These are phyloP conservation scores for Oryza rufipogon DNA, from an alignment of 176 grass and related monocot species.

Conservation along the genomic window DNA sequence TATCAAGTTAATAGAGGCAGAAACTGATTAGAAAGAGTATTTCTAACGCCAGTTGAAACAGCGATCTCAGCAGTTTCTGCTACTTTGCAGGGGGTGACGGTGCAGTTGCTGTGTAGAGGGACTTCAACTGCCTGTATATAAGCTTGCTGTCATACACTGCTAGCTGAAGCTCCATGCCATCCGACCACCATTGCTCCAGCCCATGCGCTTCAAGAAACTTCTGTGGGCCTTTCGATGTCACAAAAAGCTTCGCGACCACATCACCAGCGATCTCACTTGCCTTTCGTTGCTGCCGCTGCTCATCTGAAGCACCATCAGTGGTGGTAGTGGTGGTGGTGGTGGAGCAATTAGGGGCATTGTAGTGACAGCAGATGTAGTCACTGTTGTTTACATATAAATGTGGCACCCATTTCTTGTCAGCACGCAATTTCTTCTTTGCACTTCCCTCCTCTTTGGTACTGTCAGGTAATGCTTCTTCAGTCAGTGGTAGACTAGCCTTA, in stretches of 20 bases:
- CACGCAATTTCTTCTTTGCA: conserved; percentile 43
- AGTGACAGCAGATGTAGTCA: conserved; percentile 91
- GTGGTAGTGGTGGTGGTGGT: conserved; percentile 43
- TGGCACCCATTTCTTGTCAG: conserved; percentile 81
- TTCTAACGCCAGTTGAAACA: conserved; percentile 41
- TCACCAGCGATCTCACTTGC: conserved; percentile 44
- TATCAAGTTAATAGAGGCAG: conserved; percentile 21
- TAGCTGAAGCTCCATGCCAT: conserved; percentile 76
- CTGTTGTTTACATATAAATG: conserved; percentile 89
- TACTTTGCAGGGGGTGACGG: conserved; percentile 39
- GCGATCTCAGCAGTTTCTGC: conserved; percentile 27
- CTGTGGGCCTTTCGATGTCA: conserved; percentile 73
- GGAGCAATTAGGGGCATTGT: conserved; percentile 60
- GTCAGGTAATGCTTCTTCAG: conserved; percentile 46
- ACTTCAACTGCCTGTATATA: conserved; percentile 82
- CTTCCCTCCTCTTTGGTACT: conserved; percentile 36
- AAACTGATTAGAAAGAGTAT: conserved; percentile 57
- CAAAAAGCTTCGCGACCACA: conserved; percentile 71
- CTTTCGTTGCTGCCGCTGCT: conserved; percentile 37
- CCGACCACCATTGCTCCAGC: conserved; percentile 91
- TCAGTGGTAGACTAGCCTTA: conserved; percentile 53
- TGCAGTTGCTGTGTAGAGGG: conserved; percentile 55
- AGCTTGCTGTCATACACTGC: conserved; percentile 81
- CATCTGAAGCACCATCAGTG: conserved; percentile 31
- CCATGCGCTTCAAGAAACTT: conserved; percentile 88